Evolutionary conservation across 2,329 filamentous ascomycete species (phyloP), one percentile per base, ranked within the genome.

Genomic region (Aspergillus persii): DNA sequence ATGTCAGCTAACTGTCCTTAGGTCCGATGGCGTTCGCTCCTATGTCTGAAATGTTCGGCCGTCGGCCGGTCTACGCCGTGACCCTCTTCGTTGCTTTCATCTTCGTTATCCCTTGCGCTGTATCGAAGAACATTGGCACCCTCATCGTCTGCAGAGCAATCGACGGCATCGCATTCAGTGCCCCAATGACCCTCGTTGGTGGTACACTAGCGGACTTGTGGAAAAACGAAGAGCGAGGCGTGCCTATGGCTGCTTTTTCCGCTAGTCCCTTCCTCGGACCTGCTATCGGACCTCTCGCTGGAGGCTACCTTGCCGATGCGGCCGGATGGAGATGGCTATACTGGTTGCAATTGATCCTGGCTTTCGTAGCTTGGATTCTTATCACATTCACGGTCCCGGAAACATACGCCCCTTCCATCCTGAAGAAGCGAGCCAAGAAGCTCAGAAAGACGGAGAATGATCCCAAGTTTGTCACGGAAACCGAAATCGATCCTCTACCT

Each of bases 381-480:
- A 92, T 95, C 74, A 89, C 88, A 31, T 93, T 96, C 76, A 95
- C 91, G n/a, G 88, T 96, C 0, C 91, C 91, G 1, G 92, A 96
- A 75, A 96, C 92, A 0, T 96, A 95, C 72, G 88, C 91, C 0
- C 91, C 92, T 0, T 89, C 86, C 0, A 86, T 96, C 53, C 84
- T 97, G 15, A 83, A 85, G 54, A 78, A 77, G 31, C 84, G 91
- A 11, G 92, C 92, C 2, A 81, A 82, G 69, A 90, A 90, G 72
- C 78, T 95, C 61, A 84, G 92, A 54, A 85, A 88, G 70, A 75
- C 86, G 33, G 89, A 90, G 1, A 86, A 88, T 26, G 84, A 91
- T 62, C 65, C 78, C 1, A 84, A 84, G 61, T 89, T 88, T 69
- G 89, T 92, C 44, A 94, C 92, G 0, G 90, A 95, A 74, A 84